A percentile compares a stretch with the other conserved stretches of the same genome.
Conservation (phyloP, 192 early-diverging fungal genomes). For the Blastocladiella britannica region DNA sequence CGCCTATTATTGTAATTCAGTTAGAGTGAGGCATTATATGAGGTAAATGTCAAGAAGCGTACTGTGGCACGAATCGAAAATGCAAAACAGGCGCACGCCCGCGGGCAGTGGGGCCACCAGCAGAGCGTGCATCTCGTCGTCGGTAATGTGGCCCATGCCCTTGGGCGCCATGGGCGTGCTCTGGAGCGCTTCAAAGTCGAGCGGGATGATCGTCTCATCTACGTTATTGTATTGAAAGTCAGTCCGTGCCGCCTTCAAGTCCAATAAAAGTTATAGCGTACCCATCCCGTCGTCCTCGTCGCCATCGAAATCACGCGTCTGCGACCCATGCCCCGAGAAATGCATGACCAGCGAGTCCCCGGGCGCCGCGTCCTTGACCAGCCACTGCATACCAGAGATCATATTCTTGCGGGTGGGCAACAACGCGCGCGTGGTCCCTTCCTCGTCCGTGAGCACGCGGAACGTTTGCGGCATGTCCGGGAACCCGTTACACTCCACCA, state of each 20-base stretch:
- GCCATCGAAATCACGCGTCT: conserved; percentile 28
- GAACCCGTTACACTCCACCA: conserved; percentile 42
- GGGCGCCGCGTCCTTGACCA: conserved; percentile 45
- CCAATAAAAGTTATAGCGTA: no score
- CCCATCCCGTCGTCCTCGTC: conserved; percentile 57
- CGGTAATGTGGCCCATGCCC: not conserved
- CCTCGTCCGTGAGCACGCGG: not conserved
- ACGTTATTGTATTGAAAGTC: not conserved
- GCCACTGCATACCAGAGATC: conserved; percentile 51
- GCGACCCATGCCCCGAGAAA: conserved; percentile 58
- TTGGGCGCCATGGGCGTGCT: no score
- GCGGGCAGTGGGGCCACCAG: not conserved
- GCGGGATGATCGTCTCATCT: conserved; percentile 1
- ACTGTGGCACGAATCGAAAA: conserved; percentile 32
- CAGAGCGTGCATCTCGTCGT: not conserved
- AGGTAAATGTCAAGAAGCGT: no score
- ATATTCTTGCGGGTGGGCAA: conserved; percentile 59
- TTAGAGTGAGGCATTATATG: no score
- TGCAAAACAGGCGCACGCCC: not conserved
- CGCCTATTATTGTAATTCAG: no score
- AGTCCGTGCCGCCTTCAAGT: no score
- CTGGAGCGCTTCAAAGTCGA: not conserved
- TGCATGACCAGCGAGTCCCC: conserved; percentile 68
- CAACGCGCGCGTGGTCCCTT: no score
- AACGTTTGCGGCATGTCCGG: conserved; percentile 17